Percentiles rank a stretch among this genome's conserved stretches.
These are phyloP conservation scores for Naganishia onofrii DNA, from an alignment of 768 basidiomycete genomes.

Conservation along the genomic window DNA sequence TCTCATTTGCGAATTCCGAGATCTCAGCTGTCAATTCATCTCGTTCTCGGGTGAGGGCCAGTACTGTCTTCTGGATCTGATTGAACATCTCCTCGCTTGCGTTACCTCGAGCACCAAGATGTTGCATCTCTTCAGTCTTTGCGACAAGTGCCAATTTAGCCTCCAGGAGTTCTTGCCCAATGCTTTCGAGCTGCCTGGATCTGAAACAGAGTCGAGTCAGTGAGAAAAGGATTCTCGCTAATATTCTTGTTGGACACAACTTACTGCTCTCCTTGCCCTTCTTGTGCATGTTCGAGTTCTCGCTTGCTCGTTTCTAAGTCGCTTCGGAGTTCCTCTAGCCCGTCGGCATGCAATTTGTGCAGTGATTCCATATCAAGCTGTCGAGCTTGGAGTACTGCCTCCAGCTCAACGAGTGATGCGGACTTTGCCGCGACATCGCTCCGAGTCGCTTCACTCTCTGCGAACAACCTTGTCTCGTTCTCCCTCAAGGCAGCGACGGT, in stretches of 20 bases:
- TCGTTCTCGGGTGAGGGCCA: background rate
- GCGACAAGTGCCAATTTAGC: background rate
- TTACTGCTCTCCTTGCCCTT: background rate
- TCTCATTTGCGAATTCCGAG: constrained; percentile 5
- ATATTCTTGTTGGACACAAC: background rate
- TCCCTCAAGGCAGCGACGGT: background rate
- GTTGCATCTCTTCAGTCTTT: constrained; percentile 5
- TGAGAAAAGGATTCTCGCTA: too few species aligned
- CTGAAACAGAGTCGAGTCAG: background rate
- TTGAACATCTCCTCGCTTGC: background rate
- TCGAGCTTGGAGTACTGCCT: background rate
- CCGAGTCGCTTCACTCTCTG: background rate
- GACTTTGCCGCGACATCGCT: background rate
- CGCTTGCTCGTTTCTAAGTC: background rate
- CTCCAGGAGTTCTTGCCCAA: background rate
- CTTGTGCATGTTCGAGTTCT: constrained; percentile 1
- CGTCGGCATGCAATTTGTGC: background rate
- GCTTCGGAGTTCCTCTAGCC: background rate
- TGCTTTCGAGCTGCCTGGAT: background rate
- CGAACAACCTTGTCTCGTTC: background rate
- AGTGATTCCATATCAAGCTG: background rate
- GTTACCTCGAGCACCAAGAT: background rate
- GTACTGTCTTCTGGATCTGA: background rate
- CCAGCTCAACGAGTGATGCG: background rate
- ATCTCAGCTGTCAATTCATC: background rate